Conservation (phyloP, 495 filamentous ascomycete species). For the Penicillium chermesinum region DNA sequence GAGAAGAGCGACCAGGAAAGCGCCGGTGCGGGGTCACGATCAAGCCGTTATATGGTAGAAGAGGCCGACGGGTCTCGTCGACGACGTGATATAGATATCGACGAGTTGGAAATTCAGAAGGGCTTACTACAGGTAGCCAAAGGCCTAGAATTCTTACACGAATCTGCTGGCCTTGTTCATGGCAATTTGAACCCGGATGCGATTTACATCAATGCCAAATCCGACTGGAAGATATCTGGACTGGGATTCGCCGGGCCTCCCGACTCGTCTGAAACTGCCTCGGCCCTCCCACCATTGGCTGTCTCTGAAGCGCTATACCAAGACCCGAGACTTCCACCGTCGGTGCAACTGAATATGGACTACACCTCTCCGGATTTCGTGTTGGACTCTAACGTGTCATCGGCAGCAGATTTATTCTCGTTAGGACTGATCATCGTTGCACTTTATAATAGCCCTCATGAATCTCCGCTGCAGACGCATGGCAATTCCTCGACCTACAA, state of each 20-base stretch:
- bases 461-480: conserved; percentile 76
- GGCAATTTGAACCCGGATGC: conserved; percentile 93
- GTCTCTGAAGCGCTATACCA: conserved; percentile 79
- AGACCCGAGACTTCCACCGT: conserved; percentile 75
- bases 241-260: conserved; percentile 81
- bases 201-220: conserved; percentile 93
- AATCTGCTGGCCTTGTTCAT: conserved; percentile 90
- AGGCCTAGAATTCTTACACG: conserved; percentile 92
- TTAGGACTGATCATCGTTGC: conserved; percentile 83
- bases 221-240: conserved; percentile 96
- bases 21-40: conserved; percentile 54
- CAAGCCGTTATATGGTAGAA: conserved; percentile 77
- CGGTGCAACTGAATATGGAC: conserved; percentile 85
- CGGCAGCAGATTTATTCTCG: conserved; percentile 85
- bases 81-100: conserved; percentile 84
- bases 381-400: conserved; percentile 75
- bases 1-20: conserved; percentile 91
- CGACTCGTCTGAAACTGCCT: conserved; percentile 60
- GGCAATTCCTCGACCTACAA: conserved; percentile 76
- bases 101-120: conserved; percentile 97
- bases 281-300: conserved; percentile 67
- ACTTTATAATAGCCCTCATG: conserved; percentile 88
- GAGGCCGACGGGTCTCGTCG: conserved; percentile 67
- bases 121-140: conserved; percentile 89
- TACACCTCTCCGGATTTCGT: conserved; percentile 93